phyloP scores from a whole-genome alignment of 176 grass and related monocot genomes.

The Bothriochloa decipiens region DNA sequence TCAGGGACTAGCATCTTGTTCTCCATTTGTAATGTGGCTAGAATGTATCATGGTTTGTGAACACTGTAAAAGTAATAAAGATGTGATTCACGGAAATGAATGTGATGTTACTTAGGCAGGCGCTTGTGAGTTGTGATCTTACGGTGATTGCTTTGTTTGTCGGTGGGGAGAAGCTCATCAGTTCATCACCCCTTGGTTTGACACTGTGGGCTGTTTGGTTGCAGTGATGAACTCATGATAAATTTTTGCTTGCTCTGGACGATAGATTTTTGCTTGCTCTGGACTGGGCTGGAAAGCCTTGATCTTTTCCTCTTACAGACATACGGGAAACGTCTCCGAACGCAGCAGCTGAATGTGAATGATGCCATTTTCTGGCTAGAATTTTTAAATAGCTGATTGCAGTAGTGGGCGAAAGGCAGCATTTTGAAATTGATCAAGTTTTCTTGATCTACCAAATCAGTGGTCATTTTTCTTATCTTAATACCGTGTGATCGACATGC shows the following conservation, averaged over 20 bases:
- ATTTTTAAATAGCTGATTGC: neutral
- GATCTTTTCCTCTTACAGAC: neutral
- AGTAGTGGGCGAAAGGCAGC: neutral
- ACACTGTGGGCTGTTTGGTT: neutral
- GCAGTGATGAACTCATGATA: neutral
- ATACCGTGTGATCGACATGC: too few relatives aligned
- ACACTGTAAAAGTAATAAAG: conserved; percentile 41
- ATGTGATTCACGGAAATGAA: neutral
- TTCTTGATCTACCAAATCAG: neutral
- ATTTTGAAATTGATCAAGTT: neutral
- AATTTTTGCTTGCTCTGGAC: neutral
- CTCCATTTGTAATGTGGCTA: conserved; percentile 8
- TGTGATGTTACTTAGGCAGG: neutral
- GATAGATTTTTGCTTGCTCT: neutral
- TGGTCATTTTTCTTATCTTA: neutral
- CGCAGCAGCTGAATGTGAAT: neutral
- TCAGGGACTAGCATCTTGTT: neutral
- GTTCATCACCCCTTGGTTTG: neutral
- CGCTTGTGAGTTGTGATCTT: neutral
- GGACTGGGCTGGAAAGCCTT: neutral
- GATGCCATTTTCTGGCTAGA: neutral
- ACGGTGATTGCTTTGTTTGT: neutral
- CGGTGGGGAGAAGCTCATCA: neutral
- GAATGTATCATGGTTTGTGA: conserved; percentile 19
- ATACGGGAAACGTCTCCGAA: neutral